A percentile compares a stretch with the other conserved stretches of the same genome.
These are phyloP conservation scores for Saccharomycopsis sp. DNA, from an alignment of 805 yeast species.

Conservation along the genomic window DNA sequence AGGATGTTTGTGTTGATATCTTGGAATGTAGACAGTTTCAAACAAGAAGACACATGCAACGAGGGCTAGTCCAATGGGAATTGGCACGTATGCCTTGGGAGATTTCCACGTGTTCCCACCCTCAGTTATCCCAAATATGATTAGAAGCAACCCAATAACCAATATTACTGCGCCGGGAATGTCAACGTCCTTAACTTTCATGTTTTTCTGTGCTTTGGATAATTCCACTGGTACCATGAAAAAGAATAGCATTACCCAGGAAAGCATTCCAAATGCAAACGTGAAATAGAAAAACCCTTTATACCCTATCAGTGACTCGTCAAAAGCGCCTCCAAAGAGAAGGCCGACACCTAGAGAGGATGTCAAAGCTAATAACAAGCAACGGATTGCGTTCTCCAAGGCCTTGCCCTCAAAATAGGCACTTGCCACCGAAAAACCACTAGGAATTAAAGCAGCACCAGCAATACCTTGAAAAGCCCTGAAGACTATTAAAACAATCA, in stretches of 20 bases:
- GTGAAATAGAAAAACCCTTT: slow-evolving; percentile 34
- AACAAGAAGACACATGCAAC: slow-evolving; percentile 31
- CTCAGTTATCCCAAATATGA: slow-evolving; percentile 17
- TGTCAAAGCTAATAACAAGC: slow-evolving; percentile 30
- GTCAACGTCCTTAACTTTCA: slow-evolving; percentile 29
- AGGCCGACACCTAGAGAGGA: slow-evolving; percentile 31
- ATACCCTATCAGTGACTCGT: slow-evolving; percentile 32
- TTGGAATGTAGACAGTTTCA: slow-evolving; percentile 12
- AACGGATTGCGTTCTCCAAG: slow-evolving; percentile 29
- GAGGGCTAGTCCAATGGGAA: slow-evolving; percentile 57
- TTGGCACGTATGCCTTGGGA: slow-evolving; percentile 34
- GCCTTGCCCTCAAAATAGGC: slow-evolving; percentile 27
- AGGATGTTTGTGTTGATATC: background rate
- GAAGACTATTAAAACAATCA: slow-evolving; percentile 33
- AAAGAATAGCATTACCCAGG: slow-evolving; percentile 28
- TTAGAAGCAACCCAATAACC: slow-evolving; percentile 36
- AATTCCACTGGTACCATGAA: slow-evolving; percentile 27
- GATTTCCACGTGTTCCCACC: slow-evolving; percentile 12
- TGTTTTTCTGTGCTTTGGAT: too few relatives aligned
- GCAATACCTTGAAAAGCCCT: too few relatives aligned
- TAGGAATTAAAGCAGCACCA: slow-evolving; percentile 37
- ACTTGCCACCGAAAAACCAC: slow-evolving; percentile 30
- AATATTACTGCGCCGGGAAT: slow-evolving; percentile 30
- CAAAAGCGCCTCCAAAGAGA: slow-evolving; percentile 40
- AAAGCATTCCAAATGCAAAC: slow-evolving; percentile 36